A percentile compares a stretch with the other conserved stretches of the same genome.
phyloP scores from a whole-genome alignment of 2,329 filamentous ascomycete genomes.

The Periconia macrospinosa region DNA sequence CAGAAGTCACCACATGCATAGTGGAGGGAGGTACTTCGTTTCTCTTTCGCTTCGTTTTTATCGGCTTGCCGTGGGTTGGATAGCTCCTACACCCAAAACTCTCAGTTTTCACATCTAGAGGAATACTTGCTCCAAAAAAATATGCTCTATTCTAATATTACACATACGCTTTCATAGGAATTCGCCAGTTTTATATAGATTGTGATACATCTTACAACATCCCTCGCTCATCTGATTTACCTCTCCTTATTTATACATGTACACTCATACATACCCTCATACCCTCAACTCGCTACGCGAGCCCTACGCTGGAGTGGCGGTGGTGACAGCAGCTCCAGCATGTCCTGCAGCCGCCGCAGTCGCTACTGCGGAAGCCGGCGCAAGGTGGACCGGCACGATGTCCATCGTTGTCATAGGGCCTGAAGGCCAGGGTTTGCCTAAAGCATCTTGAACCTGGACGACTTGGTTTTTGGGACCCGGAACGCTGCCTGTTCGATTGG shows the following conservation, averaged over 20 bases:
- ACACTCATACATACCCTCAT: neutral
- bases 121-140: no score
- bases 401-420: slow-evolving; percentile 42
- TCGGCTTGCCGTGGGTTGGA: no score
- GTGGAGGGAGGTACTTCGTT: no score
- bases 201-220: no score
- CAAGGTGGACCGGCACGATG: slow-evolving; percentile 9
- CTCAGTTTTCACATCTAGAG: no score
- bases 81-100: no score
- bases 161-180: no score
- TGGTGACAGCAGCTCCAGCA: neutral
- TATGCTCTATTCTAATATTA: no score
- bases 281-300: neutral
- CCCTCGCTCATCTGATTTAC: no score
- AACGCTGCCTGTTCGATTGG: slow-evolving; percentile 59
- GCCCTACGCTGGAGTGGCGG: neutral
- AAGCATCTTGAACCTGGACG: slow-evolving; percentile 84
- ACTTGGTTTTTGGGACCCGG: slow-evolving; percentile 85
- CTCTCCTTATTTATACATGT: neutral
- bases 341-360: neutral
- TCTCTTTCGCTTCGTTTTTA: no score
- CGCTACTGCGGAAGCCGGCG: neutral
- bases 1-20: no score
- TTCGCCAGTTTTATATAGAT: no score
- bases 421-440: slow-evolving; percentile 79